phyloP scores from a whole-genome alignment of 441 rosid genomes.

The Corymbia calophylla region DNA sequence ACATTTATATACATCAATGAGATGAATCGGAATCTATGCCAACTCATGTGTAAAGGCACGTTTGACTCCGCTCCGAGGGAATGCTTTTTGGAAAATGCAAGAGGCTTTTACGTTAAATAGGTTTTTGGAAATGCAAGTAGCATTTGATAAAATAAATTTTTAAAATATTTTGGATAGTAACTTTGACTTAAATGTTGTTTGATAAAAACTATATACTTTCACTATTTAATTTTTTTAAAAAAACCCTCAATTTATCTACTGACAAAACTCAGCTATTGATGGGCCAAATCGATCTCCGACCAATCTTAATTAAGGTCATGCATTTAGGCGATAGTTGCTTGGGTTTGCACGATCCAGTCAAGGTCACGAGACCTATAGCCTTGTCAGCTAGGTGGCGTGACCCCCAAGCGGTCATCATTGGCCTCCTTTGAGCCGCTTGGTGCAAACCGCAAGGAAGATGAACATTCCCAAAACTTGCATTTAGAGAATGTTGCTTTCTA shows the following conservation, averaged over 20 bases:
- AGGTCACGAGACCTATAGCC: rapidly evolving
- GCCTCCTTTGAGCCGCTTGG: rapidly evolving
- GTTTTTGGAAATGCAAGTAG: rapidly evolving
- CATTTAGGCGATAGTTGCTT: rapidly evolving
- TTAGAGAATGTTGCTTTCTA: neutral
- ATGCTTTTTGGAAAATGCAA: rapidly evolving
- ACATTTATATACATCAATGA: rapidly evolving
- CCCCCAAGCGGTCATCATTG: rapidly evolving
- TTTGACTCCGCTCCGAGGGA: rapidly evolving
- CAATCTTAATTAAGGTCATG: too few relatives aligned
- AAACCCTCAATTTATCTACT: rapidly evolving
- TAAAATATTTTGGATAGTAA: rapidly evolving
- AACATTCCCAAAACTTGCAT: rapidly evolving
- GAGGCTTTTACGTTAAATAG: too few relatives aligned
- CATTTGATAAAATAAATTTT: rapidly evolving
- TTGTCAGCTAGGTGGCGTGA: rapidly evolving
- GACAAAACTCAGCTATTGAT: rapidly evolving
- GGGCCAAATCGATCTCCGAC: rapidly evolving
- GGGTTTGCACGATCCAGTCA: rapidly evolving
- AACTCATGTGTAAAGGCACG: rapidly evolving
- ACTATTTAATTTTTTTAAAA: too few relatives aligned
- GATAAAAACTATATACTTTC: too few relatives aligned
- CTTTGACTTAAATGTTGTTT: rapidly evolving
- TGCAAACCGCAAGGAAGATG: too few relatives aligned
- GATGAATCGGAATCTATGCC: rapidly evolving